Conservation (phyloP, 2,329 filamentous ascomycete species). For the Alternaria sp. region DNA sequence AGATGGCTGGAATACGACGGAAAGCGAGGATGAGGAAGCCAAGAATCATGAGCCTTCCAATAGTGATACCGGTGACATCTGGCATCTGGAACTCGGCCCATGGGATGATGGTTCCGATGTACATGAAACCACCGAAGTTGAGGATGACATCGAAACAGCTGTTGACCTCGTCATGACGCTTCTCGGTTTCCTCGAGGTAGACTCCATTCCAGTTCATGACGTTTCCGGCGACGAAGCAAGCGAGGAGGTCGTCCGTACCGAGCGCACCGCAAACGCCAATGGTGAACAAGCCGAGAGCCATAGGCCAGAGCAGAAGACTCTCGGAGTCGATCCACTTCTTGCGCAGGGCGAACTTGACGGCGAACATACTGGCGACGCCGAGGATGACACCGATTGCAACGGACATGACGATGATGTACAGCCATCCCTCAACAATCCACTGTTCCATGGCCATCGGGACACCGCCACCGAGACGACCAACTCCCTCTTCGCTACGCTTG, state of each 20-base stretch:
- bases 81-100: slow-evolving; percentile 63
- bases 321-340: slow-evolving; percentile 60
- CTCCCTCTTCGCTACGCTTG: slow-evolving; percentile 36
- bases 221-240: slow-evolving; percentile 66
- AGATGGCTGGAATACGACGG: slow-evolving; percentile 63
- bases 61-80: slow-evolving; percentile 60
- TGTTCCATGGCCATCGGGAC: slow-evolving; percentile 59
- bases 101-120: slow-evolving; percentile 62
- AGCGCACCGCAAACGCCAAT: slow-evolving; percentile 62
- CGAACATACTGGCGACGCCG: slow-evolving; percentile 57
- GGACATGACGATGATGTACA: slow-evolving; percentile 65
- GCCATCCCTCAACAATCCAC: slow-evolving; percentile 66
- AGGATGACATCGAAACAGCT: slow-evolving; percentile 63
- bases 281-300: slow-evolving; percentile 60
- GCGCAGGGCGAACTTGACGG: slow-evolving; percentile 48
- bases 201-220: slow-evolving; percentile 67
- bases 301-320: slow-evolving; percentile 58
- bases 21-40: slow-evolving; percentile 62
- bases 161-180: slow-evolving; percentile 67
- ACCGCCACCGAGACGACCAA: slow-evolving; percentile 61
- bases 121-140: slow-evolving; percentile 68
- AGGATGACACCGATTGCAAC: slow-evolving; percentile 60
- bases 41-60: slow-evolving; percentile 58
- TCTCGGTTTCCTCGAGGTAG: slow-evolving; percentile 63
- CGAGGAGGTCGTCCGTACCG: slow-evolving; percentile 66